These are phyloP conservation scores for Peltaster fructicola DNA, from an alignment of 2,329 filamentous ascomycete genomes.

Conservation along the genomic window DNA sequence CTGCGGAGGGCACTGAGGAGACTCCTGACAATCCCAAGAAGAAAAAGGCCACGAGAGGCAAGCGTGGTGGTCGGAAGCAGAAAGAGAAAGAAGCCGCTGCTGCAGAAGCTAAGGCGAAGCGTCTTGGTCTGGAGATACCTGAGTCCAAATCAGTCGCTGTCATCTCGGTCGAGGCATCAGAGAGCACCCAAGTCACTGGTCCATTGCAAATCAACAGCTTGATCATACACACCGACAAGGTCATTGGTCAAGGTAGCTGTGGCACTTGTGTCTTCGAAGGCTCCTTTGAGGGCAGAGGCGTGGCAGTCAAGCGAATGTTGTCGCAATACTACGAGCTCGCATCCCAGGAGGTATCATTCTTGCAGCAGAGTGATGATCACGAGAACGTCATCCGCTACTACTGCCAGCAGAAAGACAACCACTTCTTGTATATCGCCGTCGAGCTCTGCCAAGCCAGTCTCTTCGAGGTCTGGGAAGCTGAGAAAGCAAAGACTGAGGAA, in stretches of 20 bases:
- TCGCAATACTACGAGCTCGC: conserved; percentile 93
- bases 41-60: conserved; percentile 33
- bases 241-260: conserved; percentile 66
- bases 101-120: conserved; percentile 21
- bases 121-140: conserved; percentile 21
- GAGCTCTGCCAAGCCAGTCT: conserved; percentile 88
- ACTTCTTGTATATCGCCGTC: conserved; percentile 89
- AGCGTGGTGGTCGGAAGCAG: conserved; percentile 27
- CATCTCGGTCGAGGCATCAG: conserved; percentile 26
- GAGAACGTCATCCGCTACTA: conserved; percentile 95
- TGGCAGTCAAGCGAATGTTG: conserved; percentile 93
- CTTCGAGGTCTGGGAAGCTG: conserved; percentile 79
- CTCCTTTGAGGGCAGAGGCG: conserved; percentile 75
- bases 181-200: conserved; percentile 25
- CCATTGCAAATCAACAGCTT: conserved; percentile 43
- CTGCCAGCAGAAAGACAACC: conserved; percentile 71
- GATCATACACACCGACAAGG: conserved; percentile 40
- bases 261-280: conserved; percentile 93
- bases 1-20: conserved; percentile 8
- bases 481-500: conserved; percentile 44
- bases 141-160: conserved; percentile 22
- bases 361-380: conserved; percentile 89
- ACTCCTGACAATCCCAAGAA: conserved; percentile 22
- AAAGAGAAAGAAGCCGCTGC: conserved; percentile 20
- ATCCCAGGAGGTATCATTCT: conserved; percentile 74